Conservation (phyloP, 73 alveolate species). For the Symbiodinium natans region DNA sequence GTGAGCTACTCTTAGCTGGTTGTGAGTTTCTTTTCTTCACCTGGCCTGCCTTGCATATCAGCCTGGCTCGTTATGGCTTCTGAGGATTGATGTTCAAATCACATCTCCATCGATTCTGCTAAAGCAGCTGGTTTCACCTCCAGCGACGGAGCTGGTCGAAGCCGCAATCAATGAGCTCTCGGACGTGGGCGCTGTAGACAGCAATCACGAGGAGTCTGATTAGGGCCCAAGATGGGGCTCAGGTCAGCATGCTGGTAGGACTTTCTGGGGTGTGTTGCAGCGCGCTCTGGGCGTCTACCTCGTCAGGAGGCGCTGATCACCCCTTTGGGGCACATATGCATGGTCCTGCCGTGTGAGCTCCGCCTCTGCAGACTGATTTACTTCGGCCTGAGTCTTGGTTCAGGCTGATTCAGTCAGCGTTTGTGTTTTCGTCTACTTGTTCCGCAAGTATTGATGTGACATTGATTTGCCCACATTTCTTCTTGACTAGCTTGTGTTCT, state of each 20-base stretch:
- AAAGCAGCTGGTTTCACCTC: background rate
- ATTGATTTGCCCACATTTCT: no score
- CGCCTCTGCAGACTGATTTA: background rate
- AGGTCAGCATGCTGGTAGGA: no score
- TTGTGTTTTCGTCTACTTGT: no score
- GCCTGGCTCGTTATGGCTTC: background rate
- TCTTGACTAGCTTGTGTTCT: no score
- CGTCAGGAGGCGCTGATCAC: background rate
- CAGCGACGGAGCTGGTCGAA: conserved; percentile 1
- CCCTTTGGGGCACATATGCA: background rate
- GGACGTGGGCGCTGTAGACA: background rate
- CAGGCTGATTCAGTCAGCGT: no score
- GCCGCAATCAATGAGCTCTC: background rate
- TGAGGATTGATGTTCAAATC: background rate
- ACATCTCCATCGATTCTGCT: background rate
- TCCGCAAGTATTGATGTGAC: no score
- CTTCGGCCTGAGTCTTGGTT: background rate
- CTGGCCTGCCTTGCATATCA: no score
- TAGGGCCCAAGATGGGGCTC: no score
- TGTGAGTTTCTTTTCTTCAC: no score
- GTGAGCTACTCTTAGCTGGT: no score
- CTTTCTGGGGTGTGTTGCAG: no score
- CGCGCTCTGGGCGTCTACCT: no score
- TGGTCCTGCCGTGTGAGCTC: background rate
- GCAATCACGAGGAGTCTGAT: background rate